A percentile compares a stretch with the other conserved stretches of the same genome.
Conservation (phyloP, 495 filamentous ascomycete genomes). For the Penicillium alfredii region DNA sequence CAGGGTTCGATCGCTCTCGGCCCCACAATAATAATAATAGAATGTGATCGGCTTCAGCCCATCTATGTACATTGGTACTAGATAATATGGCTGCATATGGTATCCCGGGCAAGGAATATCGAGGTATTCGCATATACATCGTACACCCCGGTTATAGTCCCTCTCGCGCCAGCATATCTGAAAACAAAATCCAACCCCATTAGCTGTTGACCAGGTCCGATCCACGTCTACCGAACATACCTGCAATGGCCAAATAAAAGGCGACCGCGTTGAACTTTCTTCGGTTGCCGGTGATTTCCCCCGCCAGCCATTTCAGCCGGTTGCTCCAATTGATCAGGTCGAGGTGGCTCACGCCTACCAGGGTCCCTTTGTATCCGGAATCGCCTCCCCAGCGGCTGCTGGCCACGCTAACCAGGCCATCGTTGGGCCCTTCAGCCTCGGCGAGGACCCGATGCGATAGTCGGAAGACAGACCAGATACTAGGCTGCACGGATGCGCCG, state of each 20-base stretch:
- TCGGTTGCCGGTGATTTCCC: constrained; percentile 60
- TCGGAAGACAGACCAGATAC: constrained; percentile 67
- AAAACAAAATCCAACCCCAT: too few relatives aligned
- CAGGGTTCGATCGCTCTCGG: too few relatives aligned
- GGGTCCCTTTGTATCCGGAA: constrained; percentile 71
- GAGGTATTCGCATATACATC: too few relatives aligned
- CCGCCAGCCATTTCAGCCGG: constrained; percentile 63
- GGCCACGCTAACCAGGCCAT: constrained; percentile 83
- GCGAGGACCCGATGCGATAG: constrained; percentile 65
- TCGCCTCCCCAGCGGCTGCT: constrained; percentile 79
- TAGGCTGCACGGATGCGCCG: constrained; percentile 66
- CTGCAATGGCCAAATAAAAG: constrained; percentile 86
- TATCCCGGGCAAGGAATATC: too few relatives aligned
- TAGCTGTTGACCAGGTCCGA: too few relatives aligned
- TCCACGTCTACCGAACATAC: too few relatives aligned
- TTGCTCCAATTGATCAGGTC: constrained; percentile 98
- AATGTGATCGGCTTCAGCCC: too few relatives aligned
- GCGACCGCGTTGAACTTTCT: constrained; percentile 91
- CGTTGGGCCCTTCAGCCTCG: constrained; percentile 73
- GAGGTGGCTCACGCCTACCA: constrained; percentile 82
- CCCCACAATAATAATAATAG: too few relatives aligned
- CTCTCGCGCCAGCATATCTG: constrained; percentile 74
- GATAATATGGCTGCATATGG: too few relatives aligned
- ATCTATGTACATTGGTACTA: too few relatives aligned
- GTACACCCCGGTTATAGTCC: too few relatives aligned